Evolutionary conservation across 2,329 filamentous ascomycete species (phyloP).

Genomic region (Pseudogymnoascus sp.): DNA sequence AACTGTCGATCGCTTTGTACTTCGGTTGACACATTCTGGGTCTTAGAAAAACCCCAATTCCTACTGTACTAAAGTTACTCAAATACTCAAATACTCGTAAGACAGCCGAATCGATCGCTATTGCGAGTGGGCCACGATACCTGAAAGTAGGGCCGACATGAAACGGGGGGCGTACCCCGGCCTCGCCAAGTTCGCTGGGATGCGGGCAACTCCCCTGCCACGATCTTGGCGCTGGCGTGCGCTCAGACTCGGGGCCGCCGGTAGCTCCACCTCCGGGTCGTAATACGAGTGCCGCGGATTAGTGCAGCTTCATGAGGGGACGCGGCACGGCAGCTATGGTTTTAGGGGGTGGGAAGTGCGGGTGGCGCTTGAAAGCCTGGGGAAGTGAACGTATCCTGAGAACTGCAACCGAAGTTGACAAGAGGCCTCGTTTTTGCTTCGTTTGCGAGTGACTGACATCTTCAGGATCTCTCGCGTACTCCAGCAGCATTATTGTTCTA

Average conservation of each 20-base stretch:
- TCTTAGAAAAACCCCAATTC: not conserved
- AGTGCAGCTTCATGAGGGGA: not conserved
- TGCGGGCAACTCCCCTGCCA: not conserved
- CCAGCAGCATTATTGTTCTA: not conserved
- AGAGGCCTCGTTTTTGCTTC: not conserved
- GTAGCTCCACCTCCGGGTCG: not conserved
- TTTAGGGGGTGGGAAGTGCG: not conserved
- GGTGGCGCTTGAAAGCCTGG: not conserved
- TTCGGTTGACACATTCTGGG: not conserved
- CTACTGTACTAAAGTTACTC: not conserved
- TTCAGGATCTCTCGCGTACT: not conserved
- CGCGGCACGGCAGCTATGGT: constrained; percentile 1
- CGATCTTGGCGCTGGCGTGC: not conserved
- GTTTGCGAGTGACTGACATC: not conserved
- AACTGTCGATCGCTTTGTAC: not conserved
- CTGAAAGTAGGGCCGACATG: not conserved
- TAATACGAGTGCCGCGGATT: not conserved
- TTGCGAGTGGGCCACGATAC: not conserved
- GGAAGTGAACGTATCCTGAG: not conserved
- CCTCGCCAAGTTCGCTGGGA: not conserved
- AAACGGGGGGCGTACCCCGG: not conserved
- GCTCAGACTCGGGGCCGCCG: not conserved
- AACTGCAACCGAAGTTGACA: not conserved
- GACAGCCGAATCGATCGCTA: not conserved
- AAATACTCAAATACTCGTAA: not conserved